Base-by-base conservation (phyloP, 139 green algal species). In the Volvox africanus region DNA sequence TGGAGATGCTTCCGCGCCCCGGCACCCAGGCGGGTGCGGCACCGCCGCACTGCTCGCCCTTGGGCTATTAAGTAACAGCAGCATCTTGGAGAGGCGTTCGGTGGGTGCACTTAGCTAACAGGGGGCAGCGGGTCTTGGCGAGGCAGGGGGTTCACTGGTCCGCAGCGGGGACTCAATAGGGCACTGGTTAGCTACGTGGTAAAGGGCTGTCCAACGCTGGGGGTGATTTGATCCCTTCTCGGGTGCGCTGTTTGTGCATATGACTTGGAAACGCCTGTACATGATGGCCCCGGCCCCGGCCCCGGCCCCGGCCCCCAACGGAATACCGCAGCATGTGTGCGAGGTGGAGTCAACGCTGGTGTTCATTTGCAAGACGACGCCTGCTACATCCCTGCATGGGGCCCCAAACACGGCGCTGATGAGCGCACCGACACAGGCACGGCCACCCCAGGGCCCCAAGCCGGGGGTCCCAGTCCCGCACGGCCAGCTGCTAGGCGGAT, bases 321-420 rank as follows among this genome's bases (percentile, higher is more conserved):
- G n/a, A 55, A 55, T 55, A 55, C 44, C 9, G 16, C 33, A 82
- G 77, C 21, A 11, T 1, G 19, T 14, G 17, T 84, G 67, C 21
- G 78, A 84, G 78, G 75, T 86, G 24, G 80, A 86, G 12, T 55
- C 80, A 3, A 17, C 69, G 12, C 80, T 86, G 24, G 50, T 44
- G 50, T 86, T 86, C 24, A 68, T 26, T 19, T 61, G 44, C 44
- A 55, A 55, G 44, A 55, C 44, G 44, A 9, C 32, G 32, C 30
- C 76, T 26, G 21, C 76, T 24, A 9, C 76, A 55, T 14, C 76
- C 19, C 76, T 12, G 26, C 65, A 24, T 19, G 16, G 16, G 28
- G 19, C 71, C 18, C 2, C 32, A 35, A 44, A 22, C 76, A 61
- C 81, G 44, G 44, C 9, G 44, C 44, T 55, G 44, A 5, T 5